Evolutionary conservation across 805 yeast species (phyloP).

Genomic region (Teunomyces gatunensis): DNA sequence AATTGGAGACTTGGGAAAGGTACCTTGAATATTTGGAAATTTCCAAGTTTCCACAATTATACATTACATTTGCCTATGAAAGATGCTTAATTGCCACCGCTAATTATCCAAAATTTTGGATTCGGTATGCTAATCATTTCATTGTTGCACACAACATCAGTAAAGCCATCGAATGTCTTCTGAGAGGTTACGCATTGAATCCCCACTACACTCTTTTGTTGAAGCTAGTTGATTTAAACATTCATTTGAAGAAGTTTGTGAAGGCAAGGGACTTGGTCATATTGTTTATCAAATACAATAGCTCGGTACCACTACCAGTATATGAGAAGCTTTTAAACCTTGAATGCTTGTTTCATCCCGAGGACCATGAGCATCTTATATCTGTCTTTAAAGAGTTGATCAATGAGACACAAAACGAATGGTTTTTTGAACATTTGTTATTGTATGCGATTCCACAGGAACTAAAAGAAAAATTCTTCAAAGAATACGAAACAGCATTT

Average conservation of each 20-base stretch:
- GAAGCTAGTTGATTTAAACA: slow-evolving; percentile 44
- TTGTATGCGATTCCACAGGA: slow-evolving; percentile 20
- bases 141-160: slow-evolving; percentile 20
- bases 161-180: slow-evolving; percentile 39
- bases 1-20: slow-evolving; percentile 55
- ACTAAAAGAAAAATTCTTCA: slow-evolving; percentile 19
- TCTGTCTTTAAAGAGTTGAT: slow-evolving; percentile 29
- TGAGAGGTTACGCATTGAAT: slow-evolving; percentile 30
- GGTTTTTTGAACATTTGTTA: slow-evolving; percentile 33
- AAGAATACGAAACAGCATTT: slow-evolving; percentile 16
- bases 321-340: slow-evolving; percentile 43
- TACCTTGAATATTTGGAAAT: slow-evolving; percentile 57
- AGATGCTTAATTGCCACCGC: slow-evolving; percentile 48
- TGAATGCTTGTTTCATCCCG: slow-evolving; percentile 31
- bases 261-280: slow-evolving; percentile 38
- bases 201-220: slow-evolving; percentile 29
- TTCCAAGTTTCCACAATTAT: slow-evolving; percentile 20
- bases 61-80: slow-evolving; percentile 39
- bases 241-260: slow-evolving; percentile 32
- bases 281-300: slow-evolving; percentile 22
- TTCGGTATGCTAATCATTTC: slow-evolving; percentile 47
- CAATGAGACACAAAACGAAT: slow-evolving; percentile 29
- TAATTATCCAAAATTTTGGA: slow-evolving; percentile 47
- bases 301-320: slow-evolving; percentile 29
- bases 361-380: slow-evolving; percentile 24